These are phyloP conservation scores for Chaetomium tenue DNA, from an alignment of 495 filamentous ascomycete species.

Conservation along the genomic window DNA sequence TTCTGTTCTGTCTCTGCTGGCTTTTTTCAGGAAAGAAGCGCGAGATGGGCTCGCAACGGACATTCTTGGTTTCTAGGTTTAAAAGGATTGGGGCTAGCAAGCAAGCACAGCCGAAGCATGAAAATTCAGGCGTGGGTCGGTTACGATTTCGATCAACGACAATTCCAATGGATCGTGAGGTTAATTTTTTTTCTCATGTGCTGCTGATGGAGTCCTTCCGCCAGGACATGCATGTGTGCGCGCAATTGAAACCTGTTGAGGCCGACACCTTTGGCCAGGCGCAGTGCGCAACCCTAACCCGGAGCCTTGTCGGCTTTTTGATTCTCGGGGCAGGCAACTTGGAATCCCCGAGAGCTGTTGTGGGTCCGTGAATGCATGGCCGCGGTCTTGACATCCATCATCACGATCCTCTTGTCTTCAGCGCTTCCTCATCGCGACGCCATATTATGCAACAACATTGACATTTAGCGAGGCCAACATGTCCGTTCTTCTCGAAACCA, in stretches of 20 bases:
- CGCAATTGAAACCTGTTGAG: too few species aligned
- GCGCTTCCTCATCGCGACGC: not conserved
- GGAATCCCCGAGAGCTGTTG: too few species aligned
- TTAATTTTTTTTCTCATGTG: too few species aligned
- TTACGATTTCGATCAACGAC: too few species aligned
- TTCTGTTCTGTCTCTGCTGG: not conserved
- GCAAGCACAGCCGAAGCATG: not conserved
- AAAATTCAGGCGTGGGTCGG: not conserved
- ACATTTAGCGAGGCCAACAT: conserved; percentile 33
- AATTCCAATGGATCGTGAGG: too few species aligned
- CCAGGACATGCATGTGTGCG: too few species aligned
- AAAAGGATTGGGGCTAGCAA: not conserved
- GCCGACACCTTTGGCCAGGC: too few species aligned
- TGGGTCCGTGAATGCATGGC: too few species aligned
- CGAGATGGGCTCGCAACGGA: not conserved
- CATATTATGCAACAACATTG: not conserved
- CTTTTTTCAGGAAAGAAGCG: too few species aligned
- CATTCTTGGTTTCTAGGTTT: not conserved
- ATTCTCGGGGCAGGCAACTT: not conserved
- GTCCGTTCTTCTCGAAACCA: conserved; percentile 86
- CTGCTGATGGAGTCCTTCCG: too few species aligned
- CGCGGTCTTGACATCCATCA: not conserved
- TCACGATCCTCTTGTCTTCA: not conserved
- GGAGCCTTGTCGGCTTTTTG: not conserved
- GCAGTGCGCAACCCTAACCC: too few species aligned